phyloP scores from a whole-genome alignment of 2,329 filamentous ascomycete species.

The Xylariaceae sp. region DNA sequence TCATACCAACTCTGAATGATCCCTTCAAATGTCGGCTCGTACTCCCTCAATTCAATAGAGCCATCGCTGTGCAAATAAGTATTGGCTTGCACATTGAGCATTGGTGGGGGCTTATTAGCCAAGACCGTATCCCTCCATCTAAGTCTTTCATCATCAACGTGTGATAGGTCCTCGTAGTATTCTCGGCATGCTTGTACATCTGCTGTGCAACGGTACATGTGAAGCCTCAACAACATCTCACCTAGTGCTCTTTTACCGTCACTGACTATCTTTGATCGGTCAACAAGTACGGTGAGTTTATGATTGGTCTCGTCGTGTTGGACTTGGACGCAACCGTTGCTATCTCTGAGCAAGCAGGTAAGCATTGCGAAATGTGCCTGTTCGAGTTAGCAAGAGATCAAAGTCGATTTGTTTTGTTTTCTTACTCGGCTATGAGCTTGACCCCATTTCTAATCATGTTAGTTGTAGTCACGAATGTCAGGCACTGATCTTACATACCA shows the following conservation, averaged over 20 bases:
- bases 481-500: constrained; percentile 20
- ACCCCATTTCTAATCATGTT: constrained; percentile 37
- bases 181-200: constrained; percentile 48
- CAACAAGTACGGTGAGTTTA: constrained; percentile 51
- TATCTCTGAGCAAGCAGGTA: constrained; percentile 52
- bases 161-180: constrained; percentile 56
- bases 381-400: neutral
- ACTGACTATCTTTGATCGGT: constrained; percentile 51
- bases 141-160: constrained; percentile 50
- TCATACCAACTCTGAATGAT: constrained; percentile 49
- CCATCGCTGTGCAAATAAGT: constrained; percentile 40
- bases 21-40: constrained; percentile 50
- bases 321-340: constrained; percentile 49
- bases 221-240: constrained; percentile 53
- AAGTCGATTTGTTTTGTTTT: neutral
- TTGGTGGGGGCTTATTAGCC: constrained; percentile 51
- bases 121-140: constrained; percentile 54
- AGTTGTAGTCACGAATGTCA: neutral
- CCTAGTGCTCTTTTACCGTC: constrained; percentile 57
- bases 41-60: constrained; percentile 49
- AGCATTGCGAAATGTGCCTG: constrained; percentile 62
- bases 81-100: constrained; percentile 63
- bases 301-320: constrained; percentile 41
- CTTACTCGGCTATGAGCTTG: constrained; percentile 38
- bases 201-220: constrained; percentile 61